A percentile compares a stretch with the other conserved stretches of the same genome.
phyloP scores from a whole-genome alignment of 2,329 filamentous ascomycete species.

The Myriosclerotinia curreyana region DNA sequence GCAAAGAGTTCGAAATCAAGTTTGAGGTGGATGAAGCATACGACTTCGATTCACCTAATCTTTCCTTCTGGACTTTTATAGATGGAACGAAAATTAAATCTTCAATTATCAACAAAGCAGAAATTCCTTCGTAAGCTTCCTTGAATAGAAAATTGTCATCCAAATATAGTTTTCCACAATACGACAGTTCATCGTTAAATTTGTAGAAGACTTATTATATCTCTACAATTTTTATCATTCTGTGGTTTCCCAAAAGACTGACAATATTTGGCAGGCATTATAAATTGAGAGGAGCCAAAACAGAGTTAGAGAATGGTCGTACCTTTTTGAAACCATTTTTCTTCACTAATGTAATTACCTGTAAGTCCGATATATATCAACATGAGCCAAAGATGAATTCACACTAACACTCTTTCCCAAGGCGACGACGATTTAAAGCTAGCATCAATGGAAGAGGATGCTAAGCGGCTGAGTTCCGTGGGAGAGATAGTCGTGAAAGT shows the following conservation, averaged over 20 bases:
- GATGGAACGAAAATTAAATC: not conserved
- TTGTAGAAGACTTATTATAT: not conserved
- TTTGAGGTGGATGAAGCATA: not conserved
- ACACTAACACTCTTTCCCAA: not conserved
- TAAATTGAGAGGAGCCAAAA: not conserved
- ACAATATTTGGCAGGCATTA: not conserved
- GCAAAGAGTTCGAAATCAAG: not conserved
- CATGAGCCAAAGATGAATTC: not conserved
- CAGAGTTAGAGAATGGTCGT: not conserved
- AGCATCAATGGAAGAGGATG: not conserved
- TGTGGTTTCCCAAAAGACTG: not conserved
- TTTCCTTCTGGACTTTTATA: not conserved
- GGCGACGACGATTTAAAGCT: not conserved
- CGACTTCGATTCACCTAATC: not conserved
- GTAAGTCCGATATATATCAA: not conserved
- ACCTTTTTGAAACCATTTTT: not conserved
- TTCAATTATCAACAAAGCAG: not conserved
- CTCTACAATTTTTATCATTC: not conserved
- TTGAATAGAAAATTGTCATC: not conserved
- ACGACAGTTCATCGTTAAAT: not conserved
- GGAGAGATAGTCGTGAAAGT: slow-evolving; percentile 6
- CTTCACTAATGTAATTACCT: not conserved
- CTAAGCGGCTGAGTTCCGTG: not conserved
- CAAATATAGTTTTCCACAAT: not conserved
- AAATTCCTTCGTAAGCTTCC: not conserved